These are phyloP conservation scores for Russula vinacea DNA, from an alignment of 768 basidiomycete species.

Conservation along the genomic window DNA sequence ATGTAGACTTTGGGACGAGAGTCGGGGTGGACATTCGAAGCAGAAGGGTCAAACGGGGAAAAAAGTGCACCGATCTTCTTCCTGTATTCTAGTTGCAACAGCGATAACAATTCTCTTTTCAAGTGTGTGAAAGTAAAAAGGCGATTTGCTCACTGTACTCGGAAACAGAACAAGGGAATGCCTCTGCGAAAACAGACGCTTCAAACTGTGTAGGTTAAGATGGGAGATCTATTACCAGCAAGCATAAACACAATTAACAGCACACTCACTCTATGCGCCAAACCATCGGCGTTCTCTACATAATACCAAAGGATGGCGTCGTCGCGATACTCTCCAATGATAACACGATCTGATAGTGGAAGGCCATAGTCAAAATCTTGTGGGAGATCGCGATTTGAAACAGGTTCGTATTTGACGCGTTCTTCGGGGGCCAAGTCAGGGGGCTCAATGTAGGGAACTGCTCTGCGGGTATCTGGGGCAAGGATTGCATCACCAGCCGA, in stretches of 20 bases:
- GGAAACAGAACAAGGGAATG: conserved; percentile 27
- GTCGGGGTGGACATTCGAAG: conserved; percentile 53
- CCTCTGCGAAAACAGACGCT: conserved; percentile 12
- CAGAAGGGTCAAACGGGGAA: conserved; percentile 58
- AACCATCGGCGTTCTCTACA: conserved; percentile 19
- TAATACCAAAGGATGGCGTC: conserved; percentile 27
- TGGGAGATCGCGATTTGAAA: conserved; percentile 23
- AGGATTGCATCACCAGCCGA: background rate
- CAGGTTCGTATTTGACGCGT: conserved; percentile 20
- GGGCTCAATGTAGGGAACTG: conserved; percentile 7
- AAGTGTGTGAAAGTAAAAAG: background rate
- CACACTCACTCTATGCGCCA: conserved; percentile 24
- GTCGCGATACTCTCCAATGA: conserved; percentile 28
- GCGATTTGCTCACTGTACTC: conserved; percentile 23
- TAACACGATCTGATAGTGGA: conserved; percentile 19
- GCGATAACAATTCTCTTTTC: background rate
- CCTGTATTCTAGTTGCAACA: conserved; percentile 42
- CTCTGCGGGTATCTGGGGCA: background rate
- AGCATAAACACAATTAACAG: background rate
- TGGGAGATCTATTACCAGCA: background rate
- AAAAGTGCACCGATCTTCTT: conserved; percentile 47
- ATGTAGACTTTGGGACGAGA: conserved; percentile 49
- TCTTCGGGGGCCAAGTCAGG: conserved; percentile 13
- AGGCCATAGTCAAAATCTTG: conserved; percentile 20
- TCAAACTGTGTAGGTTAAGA: conserved; percentile 18